These are phyloP conservation scores for Dacryopinax primogenitus DNA, from an alignment of 768 basidiomycete species.

Conservation along the genomic window DNA sequence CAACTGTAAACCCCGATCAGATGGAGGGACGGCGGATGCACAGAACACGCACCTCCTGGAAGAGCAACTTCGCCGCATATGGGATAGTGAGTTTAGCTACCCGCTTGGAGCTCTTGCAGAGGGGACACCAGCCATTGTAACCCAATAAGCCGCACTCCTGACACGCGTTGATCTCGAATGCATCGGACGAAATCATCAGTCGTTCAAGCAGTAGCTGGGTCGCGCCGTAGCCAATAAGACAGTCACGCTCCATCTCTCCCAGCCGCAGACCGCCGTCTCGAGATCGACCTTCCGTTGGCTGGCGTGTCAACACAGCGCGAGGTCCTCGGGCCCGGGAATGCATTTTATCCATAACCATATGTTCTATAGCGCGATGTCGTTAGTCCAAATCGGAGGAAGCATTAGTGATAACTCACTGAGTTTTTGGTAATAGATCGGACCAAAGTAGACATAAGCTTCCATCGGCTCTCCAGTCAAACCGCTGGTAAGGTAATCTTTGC, in stretches of 20 bases:
- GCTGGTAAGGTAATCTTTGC: constrained; percentile 98
- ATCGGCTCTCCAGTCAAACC: constrained; percentile 95
- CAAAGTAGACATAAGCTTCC: constrained; percentile 96
- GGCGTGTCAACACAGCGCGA: constrained; percentile 87
- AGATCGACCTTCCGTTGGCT: constrained; percentile 96
- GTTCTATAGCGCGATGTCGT: constrained; percentile 38
- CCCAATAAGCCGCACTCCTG: constrained; percentile 90
- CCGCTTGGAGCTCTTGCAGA: constrained; percentile 93
- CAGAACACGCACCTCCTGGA: constrained; percentile 58
- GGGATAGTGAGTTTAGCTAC: constrained; percentile 93
- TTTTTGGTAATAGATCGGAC: constrained; percentile 99
- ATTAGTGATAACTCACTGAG: constrained; percentile 54
- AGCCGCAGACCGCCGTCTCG: constrained; percentile 93
- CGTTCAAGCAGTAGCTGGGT: constrained; percentile 92
- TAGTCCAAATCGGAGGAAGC: constrained; percentile 11
- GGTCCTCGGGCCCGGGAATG: constrained; percentile 96
- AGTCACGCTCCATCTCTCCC: constrained; percentile 99
- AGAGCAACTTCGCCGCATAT: constrained; percentile 85
- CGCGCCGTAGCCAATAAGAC: constrained; percentile 93
- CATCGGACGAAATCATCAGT: constrained; percentile 97
- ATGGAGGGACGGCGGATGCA: background rate
- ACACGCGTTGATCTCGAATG: constrained; percentile 94
- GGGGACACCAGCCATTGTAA: constrained; percentile 91
- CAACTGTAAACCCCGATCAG: constrained; percentile 36
- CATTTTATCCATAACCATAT: constrained; percentile 99